Base-by-base conservation (phyloP, 2,329 filamentous ascomycete genomes). In the Exserohilum turcica region DNA sequence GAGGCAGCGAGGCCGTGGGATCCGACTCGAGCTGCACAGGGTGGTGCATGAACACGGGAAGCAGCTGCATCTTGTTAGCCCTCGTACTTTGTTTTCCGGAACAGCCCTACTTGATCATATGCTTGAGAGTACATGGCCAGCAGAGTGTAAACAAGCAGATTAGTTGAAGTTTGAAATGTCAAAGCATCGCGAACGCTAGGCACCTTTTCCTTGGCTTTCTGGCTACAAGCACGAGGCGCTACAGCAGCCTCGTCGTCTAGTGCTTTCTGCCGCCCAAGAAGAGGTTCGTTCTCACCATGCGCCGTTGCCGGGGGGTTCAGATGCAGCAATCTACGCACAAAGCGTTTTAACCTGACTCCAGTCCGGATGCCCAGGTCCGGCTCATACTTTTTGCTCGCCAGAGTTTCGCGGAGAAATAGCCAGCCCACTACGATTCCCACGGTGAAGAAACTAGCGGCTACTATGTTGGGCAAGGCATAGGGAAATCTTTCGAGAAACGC, bases 31-130 rank as follows among this genome's bases (percentile, higher is more conserved):
- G 66, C 63, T 86, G 80, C 1, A 74, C 75, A 0, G 89, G 88
- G 60, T 91, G 88, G 74, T 96, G 90, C 66, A 97, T 83, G 72
- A 96, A 96, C 0, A 97, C 91, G 3, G 92, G 90, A 1, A 97
- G 83, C 2, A 93, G 81, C 68, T 75, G 27, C 9, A 16, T 13
- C 2, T 2, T 33, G 44, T 67, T 21, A 68, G 60, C 43, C n/a
- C n/a, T n/a, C 19, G 15, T 7, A 3, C 31, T 27, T 31, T 0
- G 7, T 21, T n/a, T 7, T 8, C 1, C 6, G 13, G 3, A 16
- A 42, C 27, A 3, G 8, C 33, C 60, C 18, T 59, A 72, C 72
- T 60, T 96, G 92, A 74, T 97, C 93, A 68, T 87, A 97, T 0
- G 91, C 87, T 33, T 95, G 86, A 0, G 86, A 87, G 74, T 96